These are phyloP conservation scores for Backusella westeae DNA, from an alignment of 192 early-diverging fungal genomes.

Conservation along the genomic window DNA sequence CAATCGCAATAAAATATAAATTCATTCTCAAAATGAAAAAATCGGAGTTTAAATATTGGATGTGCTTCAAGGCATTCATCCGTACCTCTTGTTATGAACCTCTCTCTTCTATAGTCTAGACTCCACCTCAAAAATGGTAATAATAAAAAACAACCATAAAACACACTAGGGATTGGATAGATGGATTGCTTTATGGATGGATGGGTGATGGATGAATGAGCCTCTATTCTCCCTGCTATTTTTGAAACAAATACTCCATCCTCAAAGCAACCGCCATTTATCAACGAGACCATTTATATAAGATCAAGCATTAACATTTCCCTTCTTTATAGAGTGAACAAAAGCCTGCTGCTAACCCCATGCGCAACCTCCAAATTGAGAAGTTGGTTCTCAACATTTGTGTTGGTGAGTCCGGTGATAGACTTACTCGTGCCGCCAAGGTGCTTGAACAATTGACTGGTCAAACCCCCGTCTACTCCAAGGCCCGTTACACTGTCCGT, in stretches of 20 bases:
- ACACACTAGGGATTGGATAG: background rate
- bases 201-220: slow-evolving; percentile 8
- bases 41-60: background rate
- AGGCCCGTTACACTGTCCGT: slow-evolving; percentile 99
- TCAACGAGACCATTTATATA: background rate
- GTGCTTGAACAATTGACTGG: slow-evolving; percentile 99
- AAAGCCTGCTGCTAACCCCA: slow-evolving; percentile 83
- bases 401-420: slow-evolving; percentile 99
- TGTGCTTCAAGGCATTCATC: background rate
- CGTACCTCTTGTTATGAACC: background rate
- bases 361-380: slow-evolving; percentile 97
- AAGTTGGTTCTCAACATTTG: slow-evolving; percentile 99
- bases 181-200: slow-evolving; percentile 7
- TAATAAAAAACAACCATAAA: background rate
- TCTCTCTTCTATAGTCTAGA: slow-evolving; percentile 20
- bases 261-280: background rate
- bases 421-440: slow-evolving; percentile 99
- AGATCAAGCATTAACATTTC: background rate
- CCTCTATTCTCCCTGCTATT: background rate
- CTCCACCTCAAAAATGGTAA: slow-evolving; percentile 16
- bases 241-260: background rate
- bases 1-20: background rate
- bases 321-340: slow-evolving; percentile 54
- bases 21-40: too few species aligned
- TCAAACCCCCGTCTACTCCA: slow-evolving; percentile 98